These are phyloP conservation scores for Tremella yokohamensis DNA, from an alignment of 768 basidiomycete genomes.

Conservation along the genomic window DNA sequence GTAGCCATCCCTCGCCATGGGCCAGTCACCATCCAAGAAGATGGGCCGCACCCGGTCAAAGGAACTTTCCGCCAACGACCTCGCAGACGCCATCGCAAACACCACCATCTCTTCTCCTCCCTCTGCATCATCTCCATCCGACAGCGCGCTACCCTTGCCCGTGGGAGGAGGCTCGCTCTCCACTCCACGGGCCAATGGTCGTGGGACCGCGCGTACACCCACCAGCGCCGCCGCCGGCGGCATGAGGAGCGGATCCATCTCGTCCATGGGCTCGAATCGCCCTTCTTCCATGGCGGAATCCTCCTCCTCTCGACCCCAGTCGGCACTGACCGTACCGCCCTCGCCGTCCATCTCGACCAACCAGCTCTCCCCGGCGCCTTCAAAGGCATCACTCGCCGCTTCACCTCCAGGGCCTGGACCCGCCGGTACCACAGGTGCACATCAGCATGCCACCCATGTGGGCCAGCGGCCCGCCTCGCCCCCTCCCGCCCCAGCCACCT, in stretches of 20 bases:
- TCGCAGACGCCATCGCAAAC: slow-evolving; percentile 35
- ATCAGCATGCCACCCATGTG: neutral
- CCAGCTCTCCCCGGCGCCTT: slow-evolving; percentile 60
- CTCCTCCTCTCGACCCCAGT: neutral
- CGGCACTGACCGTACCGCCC: slow-evolving; percentile 11
- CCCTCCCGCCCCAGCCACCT: slow-evolving; percentile 14
- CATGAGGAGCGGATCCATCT: slow-evolving; percentile 18
- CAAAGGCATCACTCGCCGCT: slow-evolving; percentile 71
- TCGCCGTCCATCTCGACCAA: slow-evolving; percentile 54
- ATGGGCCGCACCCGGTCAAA: slow-evolving; percentile 50
- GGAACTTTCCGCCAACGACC: slow-evolving; percentile 42
- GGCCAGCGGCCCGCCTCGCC: slow-evolving; percentile 23
- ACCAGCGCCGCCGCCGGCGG: slow-evolving; percentile 2
- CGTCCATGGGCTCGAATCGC: slow-evolving; percentile 18
- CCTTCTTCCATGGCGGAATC: neutral
- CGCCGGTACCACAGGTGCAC: slow-evolving; percentile 26
- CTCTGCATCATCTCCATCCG: slow-evolving; percentile 7
- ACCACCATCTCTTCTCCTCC: slow-evolving; percentile 22
- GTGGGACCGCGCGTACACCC: neutral
- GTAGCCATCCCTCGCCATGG: slow-evolving; percentile 30
- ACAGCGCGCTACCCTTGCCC: slow-evolving; percentile 8
- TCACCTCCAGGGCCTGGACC: slow-evolving; percentile 52
- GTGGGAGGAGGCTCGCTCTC: slow-evolving; percentile 16
- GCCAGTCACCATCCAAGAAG: slow-evolving; percentile 47
- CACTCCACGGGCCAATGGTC: slow-evolving; percentile 13